Base-by-base conservation (phyloP, 2,329 filamentous ascomycete genomes). In the Ophiostoma ips region DNA sequence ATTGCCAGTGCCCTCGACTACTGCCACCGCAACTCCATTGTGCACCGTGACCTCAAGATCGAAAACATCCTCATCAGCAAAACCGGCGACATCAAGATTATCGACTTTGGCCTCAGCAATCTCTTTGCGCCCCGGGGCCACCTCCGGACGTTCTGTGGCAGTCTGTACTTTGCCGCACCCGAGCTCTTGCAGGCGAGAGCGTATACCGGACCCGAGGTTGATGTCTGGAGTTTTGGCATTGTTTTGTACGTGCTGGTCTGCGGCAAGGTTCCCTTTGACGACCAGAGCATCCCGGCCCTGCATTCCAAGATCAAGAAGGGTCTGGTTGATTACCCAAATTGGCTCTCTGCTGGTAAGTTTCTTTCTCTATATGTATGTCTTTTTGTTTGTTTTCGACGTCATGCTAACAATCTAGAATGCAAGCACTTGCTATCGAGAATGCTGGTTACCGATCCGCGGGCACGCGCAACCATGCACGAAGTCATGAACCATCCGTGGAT, bases 21-120 rank as follows among this genome's bases (percentile, higher is more conserved):
- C 68, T 95, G 89, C 63, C 92, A 98, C 65, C 81, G 89, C 54
- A 96, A 98, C 71, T 95, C 88, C 66, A 96, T 98, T 58, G 92
- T 96, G 21, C 92, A 98, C 65, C 82, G 92, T 47, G 92, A 98
- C 63, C 69, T 98, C 57, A 98, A 98, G 73, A 98, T 98, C 58
- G 92, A 96, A 66, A 98, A 98, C 63, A 98, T 98, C 50, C 77
- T 98, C 54, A 98, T 98, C 68, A 95, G 88, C 73, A 96, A 96
- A 71, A 95, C 86, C 2, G 92, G 92, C 37, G 92, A 98, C 63
- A 98, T 98, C 67, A 96, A 96, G 64, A 96, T 98, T 60, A 98
- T 98, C 58, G 92, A 98, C 63, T 98, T 98, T 64, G 92, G 90
- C 30, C 73, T 98, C 50, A 96, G 90, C 70, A 98, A 98, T 61